phyloP scores from a whole-genome alignment of 805 yeast species.

The Cyberlindnera mississippiensis region DNA sequence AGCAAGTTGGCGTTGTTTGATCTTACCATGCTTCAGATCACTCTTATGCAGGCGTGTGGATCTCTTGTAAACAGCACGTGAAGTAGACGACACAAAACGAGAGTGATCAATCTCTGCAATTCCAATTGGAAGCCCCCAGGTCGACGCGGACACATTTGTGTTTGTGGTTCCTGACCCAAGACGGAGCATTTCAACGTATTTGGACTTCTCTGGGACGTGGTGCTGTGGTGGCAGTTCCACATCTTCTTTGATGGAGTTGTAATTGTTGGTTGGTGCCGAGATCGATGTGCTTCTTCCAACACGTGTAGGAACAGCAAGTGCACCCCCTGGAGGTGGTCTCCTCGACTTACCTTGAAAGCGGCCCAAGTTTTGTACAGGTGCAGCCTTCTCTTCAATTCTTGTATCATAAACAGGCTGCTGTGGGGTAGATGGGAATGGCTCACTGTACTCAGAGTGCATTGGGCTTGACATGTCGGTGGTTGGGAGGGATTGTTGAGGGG shows the following conservation, averaged over 20 bases:
- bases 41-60: conserved; percentile 23
- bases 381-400: conserved; percentile 33
- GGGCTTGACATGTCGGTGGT: conserved; percentile 7
- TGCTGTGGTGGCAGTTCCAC: conserved; percentile 4
- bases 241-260: conserved; percentile 19
- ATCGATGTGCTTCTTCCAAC: conserved; percentile 35
- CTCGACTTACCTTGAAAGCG: conserved; percentile 19
- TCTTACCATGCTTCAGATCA: conserved; percentile 59
- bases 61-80: conserved; percentile 17
- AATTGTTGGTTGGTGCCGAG: conserved; percentile 15
- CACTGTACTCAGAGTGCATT: conserved; percentile 2
- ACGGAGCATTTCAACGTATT: conserved; percentile 44
- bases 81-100: conserved; percentile 10
- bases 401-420: conserved; percentile 32
- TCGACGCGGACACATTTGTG: conserved; percentile 42
- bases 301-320: conserved; percentile 32
- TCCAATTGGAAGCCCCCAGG: conserved; percentile 52
- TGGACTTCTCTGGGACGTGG: conserved; percentile 46
- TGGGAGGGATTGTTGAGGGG: conserved; percentile 8
- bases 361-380: conserved; percentile 27
- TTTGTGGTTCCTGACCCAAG: conserved; percentile 45
- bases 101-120: conserved; percentile 43
- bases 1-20: conserved; percentile 64
- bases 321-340: conserved; percentile 38
- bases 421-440: conserved; percentile 4